A percentile compares a stretch with the other conserved stretches of the same genome.
phyloP scores from a whole-genome alignment of 768 basidiomycete genomes.

The Lepiota venenata region DNA sequence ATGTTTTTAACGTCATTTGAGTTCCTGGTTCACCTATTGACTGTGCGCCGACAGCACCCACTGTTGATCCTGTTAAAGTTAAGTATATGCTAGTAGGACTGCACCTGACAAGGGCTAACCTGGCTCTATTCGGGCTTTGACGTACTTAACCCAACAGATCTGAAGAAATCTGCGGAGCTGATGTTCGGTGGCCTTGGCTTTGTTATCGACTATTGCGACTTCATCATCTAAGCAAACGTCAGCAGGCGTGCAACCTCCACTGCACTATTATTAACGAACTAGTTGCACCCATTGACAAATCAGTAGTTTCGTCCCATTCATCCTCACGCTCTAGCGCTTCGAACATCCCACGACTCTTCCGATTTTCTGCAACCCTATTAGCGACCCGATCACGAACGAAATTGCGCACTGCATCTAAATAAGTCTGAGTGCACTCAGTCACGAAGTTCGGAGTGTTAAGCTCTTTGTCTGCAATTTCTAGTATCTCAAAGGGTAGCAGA shows the following conservation, averaged over 20 bases:
- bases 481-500: conserved; percentile 84
- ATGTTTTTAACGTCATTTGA: conserved; percentile 99
- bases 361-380: conserved; percentile 58
- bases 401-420: conserved; percentile 60
- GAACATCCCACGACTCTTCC: conserved; percentile 77
- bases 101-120: conserved; percentile 37
- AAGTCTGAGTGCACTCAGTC: conserved; percentile 69
- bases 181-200: conserved; percentile 78
- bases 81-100: background rate
- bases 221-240: conserved; percentile 46
- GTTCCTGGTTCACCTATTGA: conserved; percentile 99
- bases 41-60: conserved; percentile 97
- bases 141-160: conserved; percentile 89
- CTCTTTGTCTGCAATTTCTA: conserved; percentile 65
- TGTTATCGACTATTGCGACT: conserved; percentile 81
- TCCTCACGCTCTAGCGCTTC: conserved; percentile 71
- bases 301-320: conserved; percentile 78
- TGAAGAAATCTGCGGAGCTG: conserved; percentile 81
- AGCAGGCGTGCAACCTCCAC: conserved; percentile 3
- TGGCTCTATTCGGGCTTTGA: conserved; percentile 95
- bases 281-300: conserved; percentile 72
- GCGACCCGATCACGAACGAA: conserved; percentile 73
- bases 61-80: conserved; percentile 73
- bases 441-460: conserved; percentile 55
- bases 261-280: conserved; percentile 37